Conservation (phyloP, 2,329 filamentous ascomycete species). For the Pseudogymnoascus pannorum region DNA sequence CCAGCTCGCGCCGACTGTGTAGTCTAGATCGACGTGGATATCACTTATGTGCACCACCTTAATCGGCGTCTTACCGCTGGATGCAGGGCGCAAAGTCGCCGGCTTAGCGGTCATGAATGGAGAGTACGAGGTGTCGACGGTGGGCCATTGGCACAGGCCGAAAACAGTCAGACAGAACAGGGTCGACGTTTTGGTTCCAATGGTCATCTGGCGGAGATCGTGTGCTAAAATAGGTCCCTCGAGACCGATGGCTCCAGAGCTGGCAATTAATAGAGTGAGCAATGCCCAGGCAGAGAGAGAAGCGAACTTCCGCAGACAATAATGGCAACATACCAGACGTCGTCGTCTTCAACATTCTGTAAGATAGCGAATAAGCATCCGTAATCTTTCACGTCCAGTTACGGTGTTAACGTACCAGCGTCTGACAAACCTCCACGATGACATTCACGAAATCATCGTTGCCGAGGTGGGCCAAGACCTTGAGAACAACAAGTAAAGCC, state of each 20-base stretch:
- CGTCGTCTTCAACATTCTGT: conserved; percentile 36
- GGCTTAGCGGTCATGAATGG: conserved; percentile 32
- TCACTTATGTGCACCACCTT: conserved; percentile 37
- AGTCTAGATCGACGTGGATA: conserved; percentile 35
- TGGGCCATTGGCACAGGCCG: conserved; percentile 41
- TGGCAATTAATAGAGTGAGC: background rate
- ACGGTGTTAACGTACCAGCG: conserved; percentile 15
- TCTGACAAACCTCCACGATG: conserved; percentile 30
- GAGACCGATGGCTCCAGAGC: conserved; percentile 39
- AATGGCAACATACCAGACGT: conserved; percentile 41
- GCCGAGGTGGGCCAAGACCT: conserved; percentile 37
- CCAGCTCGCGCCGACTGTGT: conserved; percentile 32
- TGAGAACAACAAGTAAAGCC: conserved; percentile 35
- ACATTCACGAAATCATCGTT: conserved; percentile 35
- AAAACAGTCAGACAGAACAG: conserved; percentile 46
- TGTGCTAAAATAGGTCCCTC: conserved; percentile 48
- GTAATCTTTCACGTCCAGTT: background rate
- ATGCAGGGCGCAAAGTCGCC: conserved; percentile 25
- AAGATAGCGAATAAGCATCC: background rate
- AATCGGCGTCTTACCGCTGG: conserved; percentile 31
- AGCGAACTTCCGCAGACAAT: background rate
- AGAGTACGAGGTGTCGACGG: conserved; percentile 26
- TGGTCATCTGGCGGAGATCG: conserved; percentile 38
- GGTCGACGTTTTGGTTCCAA: conserved; percentile 43
- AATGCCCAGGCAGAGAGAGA: background rate